Conservation (phyloP, 805 yeast genomes). For the Kodamaea nitidulidarum region DNA sequence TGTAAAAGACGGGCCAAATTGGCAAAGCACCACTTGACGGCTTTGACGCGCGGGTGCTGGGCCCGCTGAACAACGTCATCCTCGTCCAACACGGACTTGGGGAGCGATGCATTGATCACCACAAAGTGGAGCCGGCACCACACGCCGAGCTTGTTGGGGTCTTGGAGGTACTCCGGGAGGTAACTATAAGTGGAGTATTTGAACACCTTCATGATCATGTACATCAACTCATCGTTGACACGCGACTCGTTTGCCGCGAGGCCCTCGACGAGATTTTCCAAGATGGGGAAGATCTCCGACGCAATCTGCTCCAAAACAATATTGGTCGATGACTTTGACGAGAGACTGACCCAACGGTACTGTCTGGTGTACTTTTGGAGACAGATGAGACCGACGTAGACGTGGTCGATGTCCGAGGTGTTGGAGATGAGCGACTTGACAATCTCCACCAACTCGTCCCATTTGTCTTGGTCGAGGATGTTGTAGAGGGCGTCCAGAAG, state of each 20-base stretch:
- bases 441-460: slow-evolving; percentile 40
- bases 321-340: slow-evolving; percentile 30
- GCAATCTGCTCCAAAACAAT: slow-evolving; percentile 40
- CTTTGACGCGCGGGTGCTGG: slow-evolving; percentile 40
- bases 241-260: slow-evolving; percentile 24
- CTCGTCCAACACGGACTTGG: slow-evolving; percentile 29
- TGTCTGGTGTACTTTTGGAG: slow-evolving; percentile 38
- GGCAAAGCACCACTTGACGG: slow-evolving; percentile 45
- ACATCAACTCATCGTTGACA: slow-evolving; percentile 32
- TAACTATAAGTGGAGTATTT: slow-evolving; percentile 37
- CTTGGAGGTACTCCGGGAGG: slow-evolving; percentile 36
- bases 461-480: slow-evolving; percentile 47
- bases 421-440: slow-evolving; percentile 39
- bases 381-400: slow-evolving; percentile 38
- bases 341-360: slow-evolving; percentile 45
- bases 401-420: slow-evolving; percentile 32
- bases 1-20: slow-evolving; percentile 38
- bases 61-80: slow-evolving; percentile 26
- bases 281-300: slow-evolving; percentile 31
- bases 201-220: slow-evolving; percentile 38
- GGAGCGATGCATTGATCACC: slow-evolving; percentile 38
- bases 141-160: slow-evolving; percentile 32
- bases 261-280: slow-evolving; percentile 29
- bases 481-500: slow-evolving; percentile 53
- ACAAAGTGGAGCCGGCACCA: slow-evolving; percentile 41